Conservation (phyloP, 2,329 filamentous ascomycete genomes). For the Erysiphe pisi region DNA sequence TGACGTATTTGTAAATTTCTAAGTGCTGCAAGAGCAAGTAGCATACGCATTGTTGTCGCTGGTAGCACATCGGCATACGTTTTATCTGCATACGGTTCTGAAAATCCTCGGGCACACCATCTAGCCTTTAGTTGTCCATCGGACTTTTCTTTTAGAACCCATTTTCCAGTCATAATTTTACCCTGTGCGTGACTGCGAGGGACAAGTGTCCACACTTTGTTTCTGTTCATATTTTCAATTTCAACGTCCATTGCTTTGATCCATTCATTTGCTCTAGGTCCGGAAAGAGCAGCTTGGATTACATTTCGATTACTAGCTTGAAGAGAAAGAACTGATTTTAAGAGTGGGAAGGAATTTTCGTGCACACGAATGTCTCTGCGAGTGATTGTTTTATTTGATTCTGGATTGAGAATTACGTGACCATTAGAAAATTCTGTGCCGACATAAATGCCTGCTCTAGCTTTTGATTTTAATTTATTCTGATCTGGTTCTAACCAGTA, state of each 20-base stretch:
- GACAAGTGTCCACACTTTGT: neutral
- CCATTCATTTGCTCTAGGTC: neutral
- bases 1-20: neutral
- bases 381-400: neutral
- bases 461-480: neutral
- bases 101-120: neutral
- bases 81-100: neutral
- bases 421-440: neutral
- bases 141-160: neutral
- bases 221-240: neutral
- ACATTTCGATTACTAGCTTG: neutral
- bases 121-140: neutral
- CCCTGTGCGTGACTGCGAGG: neutral
- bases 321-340: neutral
- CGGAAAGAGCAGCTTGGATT: neutral
- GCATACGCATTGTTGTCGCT: neutral
- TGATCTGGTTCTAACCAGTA: neutral
- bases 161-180: neutral
- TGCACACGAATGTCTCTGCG: neutral
- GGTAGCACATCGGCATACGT: neutral
- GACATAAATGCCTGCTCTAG: neutral
- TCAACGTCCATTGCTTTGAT: slow-evolving; percentile 8
- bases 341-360: neutral
- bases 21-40: neutral
- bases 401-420: neutral